phyloP scores from a whole-genome alignment of 345 rosid species.

The Psidium friedrichsthalianum region DNA sequence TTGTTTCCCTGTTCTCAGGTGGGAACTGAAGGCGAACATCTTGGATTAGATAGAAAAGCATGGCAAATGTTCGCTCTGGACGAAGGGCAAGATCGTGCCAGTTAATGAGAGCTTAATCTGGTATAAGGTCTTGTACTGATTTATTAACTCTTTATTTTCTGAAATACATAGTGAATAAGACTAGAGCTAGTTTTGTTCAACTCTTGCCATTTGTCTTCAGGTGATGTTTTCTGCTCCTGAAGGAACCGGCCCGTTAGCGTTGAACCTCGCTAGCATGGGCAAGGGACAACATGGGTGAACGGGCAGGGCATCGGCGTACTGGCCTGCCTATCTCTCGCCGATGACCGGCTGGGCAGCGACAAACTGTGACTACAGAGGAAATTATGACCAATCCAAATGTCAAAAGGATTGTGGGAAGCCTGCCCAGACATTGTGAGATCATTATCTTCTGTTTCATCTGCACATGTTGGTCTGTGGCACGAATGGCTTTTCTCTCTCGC shows the following conservation, averaged over 20 bases:
- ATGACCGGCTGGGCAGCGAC: slow-evolving; percentile 27
- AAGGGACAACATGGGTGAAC: slow-evolving; percentile 63
- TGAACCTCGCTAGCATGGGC: slow-evolving; percentile 54
- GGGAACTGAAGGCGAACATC: slow-evolving; percentile 48
- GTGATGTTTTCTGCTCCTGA: slow-evolving; percentile 25
- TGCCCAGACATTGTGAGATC: slow-evolving; percentile 46
- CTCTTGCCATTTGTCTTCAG: slow-evolving; percentile 3
- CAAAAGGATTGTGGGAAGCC: slow-evolving; percentile 47
- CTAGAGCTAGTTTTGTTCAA: background rate
- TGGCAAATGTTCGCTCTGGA: slow-evolving; percentile 45
- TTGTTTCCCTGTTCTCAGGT: slow-evolving; percentile 22
- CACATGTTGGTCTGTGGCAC: background rate
- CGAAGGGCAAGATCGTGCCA: slow-evolving; percentile 18
- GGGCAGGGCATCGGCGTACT: slow-evolving; percentile 49
- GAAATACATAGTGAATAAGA: background rate
- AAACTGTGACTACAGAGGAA: slow-evolving; percentile 47
- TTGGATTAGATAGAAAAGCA: slow-evolving; percentile 29
- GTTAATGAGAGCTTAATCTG: slow-evolving; percentile 42
- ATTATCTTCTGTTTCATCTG: background rate
- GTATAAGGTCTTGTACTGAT: slow-evolving; percentile 37
- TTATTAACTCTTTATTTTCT: background rate
- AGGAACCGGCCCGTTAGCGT: slow-evolving; percentile 39
- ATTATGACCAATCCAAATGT: slow-evolving; percentile 35
- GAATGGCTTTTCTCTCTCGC: background rate
- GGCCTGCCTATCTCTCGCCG: slow-evolving; percentile 46